Evolutionary conservation across 2,329 filamentous ascomycete genomes (phyloP).

Genomic region (Penicillium sp.): DNA sequence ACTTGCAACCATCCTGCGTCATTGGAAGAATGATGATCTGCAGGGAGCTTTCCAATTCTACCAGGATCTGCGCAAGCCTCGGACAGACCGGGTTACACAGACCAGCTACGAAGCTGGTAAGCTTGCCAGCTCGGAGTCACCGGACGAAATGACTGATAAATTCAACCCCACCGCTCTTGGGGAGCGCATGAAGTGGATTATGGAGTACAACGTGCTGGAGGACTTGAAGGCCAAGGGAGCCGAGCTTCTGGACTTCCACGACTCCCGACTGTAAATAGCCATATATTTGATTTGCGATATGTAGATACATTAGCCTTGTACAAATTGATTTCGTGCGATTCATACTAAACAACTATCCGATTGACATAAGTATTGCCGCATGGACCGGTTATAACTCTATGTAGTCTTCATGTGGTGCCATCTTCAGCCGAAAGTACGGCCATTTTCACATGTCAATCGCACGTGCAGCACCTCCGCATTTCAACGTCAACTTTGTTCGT

Average conservation of each 20-base stretch:
- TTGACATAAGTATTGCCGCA: background rate
- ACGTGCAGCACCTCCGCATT: slow-evolving; percentile 26
- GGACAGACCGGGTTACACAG: slow-evolving; percentile 35
- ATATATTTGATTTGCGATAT: background rate
- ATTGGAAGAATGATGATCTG: slow-evolving; percentile 31
- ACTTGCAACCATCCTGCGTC: slow-evolving; percentile 31
- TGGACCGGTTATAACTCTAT: background rate
- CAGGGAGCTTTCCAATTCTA: slow-evolving; percentile 35
- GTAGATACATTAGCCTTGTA: background rate
- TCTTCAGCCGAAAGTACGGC: slow-evolving; percentile 9
- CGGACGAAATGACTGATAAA: slow-evolving; percentile 26
- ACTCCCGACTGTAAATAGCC: slow-evolving; percentile 11
- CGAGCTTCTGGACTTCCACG: slow-evolving; percentile 19
- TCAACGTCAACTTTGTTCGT: slow-evolving; percentile 1
- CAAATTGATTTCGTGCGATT: background rate
- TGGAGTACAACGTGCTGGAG: slow-evolving; percentile 37
- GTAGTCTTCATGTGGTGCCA: background rate
- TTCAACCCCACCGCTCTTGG: slow-evolving; percentile 29
- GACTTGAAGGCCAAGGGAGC: slow-evolving; percentile 27
- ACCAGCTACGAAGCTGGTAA: slow-evolving; percentile 39
- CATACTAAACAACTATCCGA: background rate
- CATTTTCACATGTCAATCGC: slow-evolving; percentile 26
- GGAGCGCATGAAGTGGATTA: slow-evolving; percentile 39
- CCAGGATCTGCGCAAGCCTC: slow-evolving; percentile 37
- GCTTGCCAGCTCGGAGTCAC: slow-evolving; percentile 35